Conservation (phyloP, 1,284 basidiomycete genomes). For the Psilocybe mexicana region DNA sequence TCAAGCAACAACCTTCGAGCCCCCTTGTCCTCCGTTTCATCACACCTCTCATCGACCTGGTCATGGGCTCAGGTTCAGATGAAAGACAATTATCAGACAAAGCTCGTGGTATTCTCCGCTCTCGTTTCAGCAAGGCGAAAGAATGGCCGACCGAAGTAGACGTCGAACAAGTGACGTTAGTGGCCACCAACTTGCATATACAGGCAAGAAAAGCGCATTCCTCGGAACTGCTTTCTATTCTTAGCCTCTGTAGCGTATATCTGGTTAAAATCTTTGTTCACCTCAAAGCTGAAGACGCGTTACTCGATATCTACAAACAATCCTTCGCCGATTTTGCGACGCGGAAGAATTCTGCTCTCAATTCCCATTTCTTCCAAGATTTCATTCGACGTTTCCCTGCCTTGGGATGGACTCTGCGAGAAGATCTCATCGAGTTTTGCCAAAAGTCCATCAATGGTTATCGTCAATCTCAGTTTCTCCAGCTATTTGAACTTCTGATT, state of each 20-base stretch:
- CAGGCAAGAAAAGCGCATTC: constrained; percentile 72
- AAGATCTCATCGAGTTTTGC: constrained; percentile 56
- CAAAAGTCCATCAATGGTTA: constrained; percentile 71
- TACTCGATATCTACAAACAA: constrained; percentile 60
- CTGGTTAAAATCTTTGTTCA: constrained; percentile 62
- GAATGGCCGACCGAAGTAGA: constrained; percentile 61
- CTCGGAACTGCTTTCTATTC: constrained; percentile 61
- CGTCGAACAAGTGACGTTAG: constrained; percentile 40
- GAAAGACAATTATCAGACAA: constrained; percentile 88
- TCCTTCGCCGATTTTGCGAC: constrained; percentile 81
- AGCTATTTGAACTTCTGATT: constrained; percentile 70
- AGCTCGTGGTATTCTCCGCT: constrained; percentile 76
- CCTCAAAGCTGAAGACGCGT: constrained; percentile 39
- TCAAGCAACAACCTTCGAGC: constrained; percentile 75
- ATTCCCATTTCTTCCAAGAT: constrained; percentile 77
- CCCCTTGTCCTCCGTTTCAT: constrained; percentile 70
- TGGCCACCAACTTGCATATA: constrained; percentile 71
- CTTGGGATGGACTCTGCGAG: constrained; percentile 69
- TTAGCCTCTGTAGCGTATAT: constrained; percentile 76
- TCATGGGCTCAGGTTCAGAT: constrained; percentile 64
- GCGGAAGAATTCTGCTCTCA: constrained; percentile 80
- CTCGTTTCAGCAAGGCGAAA: constrained; percentile 76
- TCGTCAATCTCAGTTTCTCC: constrained; percentile 74
- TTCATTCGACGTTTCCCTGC: constrained; percentile 72
- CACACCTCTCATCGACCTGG: constrained; percentile 76